Percentiles rank a stretch among this genome's conserved stretches.
These are phyloP conservation scores for Trametes cubensis DNA, from an alignment of 768 basidiomycete species.

Conservation along the genomic window DNA sequence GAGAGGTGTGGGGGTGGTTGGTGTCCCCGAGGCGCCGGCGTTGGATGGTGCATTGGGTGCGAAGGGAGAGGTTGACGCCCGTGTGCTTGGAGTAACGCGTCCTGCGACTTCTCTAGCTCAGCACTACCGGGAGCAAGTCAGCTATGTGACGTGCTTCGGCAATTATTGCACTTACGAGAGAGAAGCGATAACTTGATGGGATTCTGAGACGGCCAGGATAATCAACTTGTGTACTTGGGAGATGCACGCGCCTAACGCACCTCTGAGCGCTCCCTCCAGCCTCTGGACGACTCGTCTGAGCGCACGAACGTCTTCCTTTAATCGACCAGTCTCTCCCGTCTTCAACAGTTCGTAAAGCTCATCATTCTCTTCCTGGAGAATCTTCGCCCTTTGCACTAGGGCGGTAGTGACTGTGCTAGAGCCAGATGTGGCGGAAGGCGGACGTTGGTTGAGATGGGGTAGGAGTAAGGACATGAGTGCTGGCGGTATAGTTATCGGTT, in stretches of 20 bases:
- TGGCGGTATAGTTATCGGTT: slow-evolving; percentile 71
- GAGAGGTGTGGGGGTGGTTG: slow-evolving; percentile 34
- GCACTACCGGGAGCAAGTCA: slow-evolving; percentile 45
- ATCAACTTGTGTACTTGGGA: slow-evolving; percentile 7
- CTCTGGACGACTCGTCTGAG: slow-evolving; percentile 67
- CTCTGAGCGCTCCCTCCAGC: slow-evolving; percentile 76
- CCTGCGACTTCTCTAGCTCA: slow-evolving; percentile 78
- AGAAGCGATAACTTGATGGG: slow-evolving; percentile 68
- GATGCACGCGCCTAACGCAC: slow-evolving; percentile 42
- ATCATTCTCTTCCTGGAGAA: slow-evolving; percentile 86
- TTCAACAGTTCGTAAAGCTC: slow-evolving; percentile 79
- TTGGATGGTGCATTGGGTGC: slow-evolving; percentile 17
- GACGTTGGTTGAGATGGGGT: slow-evolving; percentile 60
- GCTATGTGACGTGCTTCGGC: background rate
- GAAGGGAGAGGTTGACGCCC: slow-evolving; percentile 42
- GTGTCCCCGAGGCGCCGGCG: slow-evolving; percentile 51
- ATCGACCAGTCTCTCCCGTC: slow-evolving; percentile 72
- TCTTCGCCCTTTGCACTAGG: slow-evolving; percentile 68
- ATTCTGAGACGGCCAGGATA: slow-evolving; percentile 51
- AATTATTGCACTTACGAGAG: slow-evolving; percentile 61
- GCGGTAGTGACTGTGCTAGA: slow-evolving; percentile 67
- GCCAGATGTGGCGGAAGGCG: slow-evolving; percentile 32
- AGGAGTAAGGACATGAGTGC: slow-evolving; percentile 68
- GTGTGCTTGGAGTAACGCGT: slow-evolving; percentile 50
- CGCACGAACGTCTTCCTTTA: slow-evolving; percentile 80